Percentiles rank a stretch among this genome's conserved stretches.
phyloP scores from a whole-genome alignment of 2,329 filamentous ascomycete species.

The Monilinia fructigena region DNA sequence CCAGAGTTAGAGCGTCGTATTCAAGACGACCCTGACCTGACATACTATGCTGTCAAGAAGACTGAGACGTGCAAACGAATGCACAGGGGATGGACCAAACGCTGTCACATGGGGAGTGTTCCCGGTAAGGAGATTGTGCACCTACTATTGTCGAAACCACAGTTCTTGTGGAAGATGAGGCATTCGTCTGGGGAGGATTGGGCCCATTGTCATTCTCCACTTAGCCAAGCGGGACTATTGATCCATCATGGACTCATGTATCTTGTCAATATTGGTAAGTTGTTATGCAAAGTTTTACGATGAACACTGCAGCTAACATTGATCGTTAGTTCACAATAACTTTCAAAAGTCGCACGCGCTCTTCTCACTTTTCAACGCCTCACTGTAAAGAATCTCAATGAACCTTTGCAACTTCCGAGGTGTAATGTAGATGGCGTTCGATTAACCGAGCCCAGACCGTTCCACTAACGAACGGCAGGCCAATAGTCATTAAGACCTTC shows the following conservation, averaged over 20 bases:
- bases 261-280: conserved; percentile 87
- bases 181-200: conserved; percentile 91
- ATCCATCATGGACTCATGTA: conserved; percentile 84
- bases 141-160: conserved; percentile 96
- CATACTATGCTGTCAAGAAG: conserved; percentile 91
- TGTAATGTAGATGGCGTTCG: conserved; percentile 27
- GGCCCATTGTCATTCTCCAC: conserved; percentile 82
- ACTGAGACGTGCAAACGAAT: conserved; percentile 77
- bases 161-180: conserved; percentile 98
- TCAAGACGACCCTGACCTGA: conserved; percentile 74
- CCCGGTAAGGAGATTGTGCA: conserved; percentile 96
- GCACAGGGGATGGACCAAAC: conserved; percentile 84
- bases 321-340: conserved; percentile 80
- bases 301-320: conserved; percentile 26
- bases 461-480: conserved; percentile 30
- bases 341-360: conserved; percentile 83
- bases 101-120: conserved; percentile 99
- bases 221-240: conserved; percentile 75
- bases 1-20: conserved; percentile 75
- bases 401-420: conserved; percentile 35
- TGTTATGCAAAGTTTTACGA: conserved; percentile 9
- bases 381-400: conserved; percentile 62
- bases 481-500: conserved; percentile 22
- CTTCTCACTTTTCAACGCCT: conserved; percentile 82
- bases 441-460: conserved; percentile 27